A percentile compares a stretch with the other conserved stretches of the same genome.
These are phyloP conservation scores for Colletotrichum zoysiae DNA, from an alignment of 2,329 filamentous ascomycete genomes.

Conservation along the genomic window DNA sequence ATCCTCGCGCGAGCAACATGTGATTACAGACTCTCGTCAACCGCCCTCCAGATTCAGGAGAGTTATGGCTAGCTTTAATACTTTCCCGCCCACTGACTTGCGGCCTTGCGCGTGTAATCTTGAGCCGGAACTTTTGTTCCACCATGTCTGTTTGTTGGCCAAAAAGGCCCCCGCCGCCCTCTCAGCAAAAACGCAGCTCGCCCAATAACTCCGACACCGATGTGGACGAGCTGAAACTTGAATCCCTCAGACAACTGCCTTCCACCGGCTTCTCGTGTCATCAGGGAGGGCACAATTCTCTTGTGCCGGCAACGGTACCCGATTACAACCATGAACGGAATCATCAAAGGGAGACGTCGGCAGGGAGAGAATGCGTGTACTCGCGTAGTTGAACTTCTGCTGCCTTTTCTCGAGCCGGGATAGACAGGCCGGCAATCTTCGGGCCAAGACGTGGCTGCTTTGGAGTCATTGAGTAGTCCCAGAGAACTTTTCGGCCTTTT, in stretches of 20 bases:
- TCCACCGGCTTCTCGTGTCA: not conserved
- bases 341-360: no score
- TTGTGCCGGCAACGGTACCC: no score
- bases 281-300: not conserved
- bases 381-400: not conserved
- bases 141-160: not conserved
- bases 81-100: not conserved
- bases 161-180: not conserved
- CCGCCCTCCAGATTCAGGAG: not conserved
- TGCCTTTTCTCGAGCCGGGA: not conserved
- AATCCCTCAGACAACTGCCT: not conserved
- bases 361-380: not conserved
- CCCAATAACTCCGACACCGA: not conserved
- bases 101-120: not conserved
- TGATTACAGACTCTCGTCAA: not conserved
- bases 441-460: not conserved
- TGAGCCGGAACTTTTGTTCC: not conserved
- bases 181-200: not conserved
- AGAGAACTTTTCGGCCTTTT: not conserved
- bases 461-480: not conserved
- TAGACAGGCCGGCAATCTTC: not conserved
- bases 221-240: not conserved
- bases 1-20: not conserved
- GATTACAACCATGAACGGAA: not conserved
- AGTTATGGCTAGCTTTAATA: not conserved